Evolutionary conservation across 176 grass and related monocot genomes (phyloP), one percentile per base, ranked within the genome.

Genomic region (Oryza longistaminata): DNA sequence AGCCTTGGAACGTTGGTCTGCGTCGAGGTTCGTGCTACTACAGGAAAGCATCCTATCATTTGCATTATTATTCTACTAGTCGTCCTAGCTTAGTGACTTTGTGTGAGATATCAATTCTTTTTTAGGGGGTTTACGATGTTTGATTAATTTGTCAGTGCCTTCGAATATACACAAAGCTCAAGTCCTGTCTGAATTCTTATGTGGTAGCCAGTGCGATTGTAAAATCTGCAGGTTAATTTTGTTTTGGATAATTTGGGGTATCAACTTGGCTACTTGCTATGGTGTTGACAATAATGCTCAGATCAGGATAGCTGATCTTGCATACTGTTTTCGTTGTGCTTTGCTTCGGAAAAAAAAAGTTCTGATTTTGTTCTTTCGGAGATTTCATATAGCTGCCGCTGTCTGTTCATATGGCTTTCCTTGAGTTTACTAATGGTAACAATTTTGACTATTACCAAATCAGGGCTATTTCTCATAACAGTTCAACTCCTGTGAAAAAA

Each of bases 11-110:
- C 4, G 14, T 33, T 83, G 52, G 66, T n/a, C 49, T 77, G 66
- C 75, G 45, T 80, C 44, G 33, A 44, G 64, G 31, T 65, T 7
- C n/a, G 40, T 73, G 80, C 74, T 42, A 16, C 80, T n/a, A 70
- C 17, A 73, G 9, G 44, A 31, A 67, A 73, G 45, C 69, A 39
- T 39, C 37, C 37, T 39, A 68, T 29, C 62, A 70, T 48, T 48
- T 75, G 62, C 84, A 17, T 21, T 58, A 17, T n/a, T 58, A 12
- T n/a, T n/a, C 46, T 6, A 24, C 9, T 78, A 19, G 39, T 40
- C 39, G 25, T 77, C 31, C 64, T 68, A 60, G 44, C 45, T 69
- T 69, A 68, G 42, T 58, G 53, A 21, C 17, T 21, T 16, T 48
- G 64, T 53, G 26, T 72, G 22, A 1, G 12, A 43, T 74, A 44